Percentiles rank a stretch among this genome's conserved stretches.
phyloP scores from a whole-genome alignment of 352 stramenopile genomes.

The Phytophthora pluvialis region DNA sequence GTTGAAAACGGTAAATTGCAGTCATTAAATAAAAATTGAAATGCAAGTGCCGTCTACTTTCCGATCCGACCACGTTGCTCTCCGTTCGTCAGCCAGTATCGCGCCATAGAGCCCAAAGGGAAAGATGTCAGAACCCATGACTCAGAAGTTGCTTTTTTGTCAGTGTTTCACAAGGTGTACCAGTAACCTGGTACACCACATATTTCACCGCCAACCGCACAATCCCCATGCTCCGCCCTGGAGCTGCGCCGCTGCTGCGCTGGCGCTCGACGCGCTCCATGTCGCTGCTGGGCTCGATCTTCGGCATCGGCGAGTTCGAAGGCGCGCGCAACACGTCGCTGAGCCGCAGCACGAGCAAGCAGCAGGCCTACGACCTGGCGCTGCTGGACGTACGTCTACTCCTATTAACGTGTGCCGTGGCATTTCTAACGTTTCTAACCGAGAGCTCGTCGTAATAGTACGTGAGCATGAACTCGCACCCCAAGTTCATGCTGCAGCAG shows the following conservation, averaged over 20 bases:
- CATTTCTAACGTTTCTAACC: slow-evolving; percentile 34
- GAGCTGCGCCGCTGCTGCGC: slow-evolving; percentile 11
- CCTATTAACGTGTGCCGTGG: background rate
- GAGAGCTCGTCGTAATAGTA: slow-evolving; percentile 43
- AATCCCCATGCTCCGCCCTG: slow-evolving; percentile 18
- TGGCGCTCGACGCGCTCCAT: slow-evolving; percentile 42
- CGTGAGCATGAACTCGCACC: slow-evolving; percentile 81
- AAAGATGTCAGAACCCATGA: too few relatives aligned
- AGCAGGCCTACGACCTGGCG: slow-evolving; percentile 73
- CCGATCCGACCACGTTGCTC: background rate
- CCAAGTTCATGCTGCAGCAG: slow-evolving; percentile 76
- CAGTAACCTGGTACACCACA: too few relatives aligned
- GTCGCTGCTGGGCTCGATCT: slow-evolving; percentile 78
- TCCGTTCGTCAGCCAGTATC: slow-evolving; percentile 16
- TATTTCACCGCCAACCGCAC: background rate
- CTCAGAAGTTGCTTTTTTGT: too few relatives aligned
- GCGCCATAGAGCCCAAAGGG: too few relatives aligned
- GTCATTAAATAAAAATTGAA: slow-evolving; percentile 29
- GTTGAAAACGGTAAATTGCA: slow-evolving; percentile 29
- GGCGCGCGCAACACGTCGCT: slow-evolving; percentile 66
- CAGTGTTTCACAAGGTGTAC: too few relatives aligned
- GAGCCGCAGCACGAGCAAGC: slow-evolving; percentile 61
- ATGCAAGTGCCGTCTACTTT: slow-evolving; percentile 2
- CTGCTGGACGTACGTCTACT: slow-evolving; percentile 57
- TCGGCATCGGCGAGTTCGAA: slow-evolving; percentile 86